A percentile compares a stretch with the other conserved stretches of the same genome.
These are phyloP conservation scores for Pichia phayaonensis DNA, from an alignment of 805 yeast species.

Conservation along the genomic window DNA sequence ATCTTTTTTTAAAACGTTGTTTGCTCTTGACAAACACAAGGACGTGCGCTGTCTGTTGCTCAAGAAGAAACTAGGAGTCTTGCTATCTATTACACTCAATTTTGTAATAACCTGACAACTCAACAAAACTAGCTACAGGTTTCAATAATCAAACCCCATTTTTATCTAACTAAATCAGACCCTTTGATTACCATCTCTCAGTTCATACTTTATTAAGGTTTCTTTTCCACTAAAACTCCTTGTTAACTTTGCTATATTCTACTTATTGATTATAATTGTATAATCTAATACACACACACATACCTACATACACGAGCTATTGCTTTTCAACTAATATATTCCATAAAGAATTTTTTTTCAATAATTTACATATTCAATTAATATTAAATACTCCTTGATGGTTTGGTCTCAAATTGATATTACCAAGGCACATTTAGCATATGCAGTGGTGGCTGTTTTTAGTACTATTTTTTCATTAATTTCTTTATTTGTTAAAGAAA, in stretches of 20 bases:
- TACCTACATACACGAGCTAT: neutral
- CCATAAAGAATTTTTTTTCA: neutral
- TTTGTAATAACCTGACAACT: neutral
- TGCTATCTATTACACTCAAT: neutral
- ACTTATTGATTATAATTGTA: neutral
- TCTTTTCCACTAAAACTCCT: neutral
- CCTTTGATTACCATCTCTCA: too few species aligned
- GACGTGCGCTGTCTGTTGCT: neutral
- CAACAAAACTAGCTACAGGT: neutral
- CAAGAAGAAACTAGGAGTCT: neutral
- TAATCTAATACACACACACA: neutral
- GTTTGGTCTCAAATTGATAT: constrained; percentile 29
- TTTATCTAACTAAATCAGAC: too few species aligned
- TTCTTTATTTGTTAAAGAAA: constrained; percentile 53
- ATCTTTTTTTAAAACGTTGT: neutral
- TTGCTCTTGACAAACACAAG: neutral
- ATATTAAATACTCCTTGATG: constrained; percentile 12
- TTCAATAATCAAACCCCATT: neutral
- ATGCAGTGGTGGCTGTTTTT: constrained; percentile 57
- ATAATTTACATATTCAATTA: neutral
- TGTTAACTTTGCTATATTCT: neutral
- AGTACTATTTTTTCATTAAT: constrained; percentile 49
- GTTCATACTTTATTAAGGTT: neutral
- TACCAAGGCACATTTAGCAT: constrained; percentile 32
- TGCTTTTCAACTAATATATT: too few species aligned